Evolutionary conservation across 495 filamentous ascomycete species (phyloP).

Genomic region (Chaetomium fimeti): DNA sequence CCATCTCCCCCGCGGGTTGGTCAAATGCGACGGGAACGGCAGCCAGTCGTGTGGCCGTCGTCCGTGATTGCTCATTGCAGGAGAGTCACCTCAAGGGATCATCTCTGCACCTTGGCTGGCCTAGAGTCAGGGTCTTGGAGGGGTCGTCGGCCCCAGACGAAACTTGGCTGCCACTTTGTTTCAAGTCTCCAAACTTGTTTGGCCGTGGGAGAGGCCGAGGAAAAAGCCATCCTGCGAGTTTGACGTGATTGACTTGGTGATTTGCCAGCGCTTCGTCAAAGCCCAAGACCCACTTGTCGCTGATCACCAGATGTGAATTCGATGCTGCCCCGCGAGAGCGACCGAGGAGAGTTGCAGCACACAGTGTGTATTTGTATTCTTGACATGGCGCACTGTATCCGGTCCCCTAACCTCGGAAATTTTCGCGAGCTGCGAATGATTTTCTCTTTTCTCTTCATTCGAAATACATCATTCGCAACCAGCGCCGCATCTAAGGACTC

Average conservation of each 20-base stretch:
- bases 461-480: constrained; percentile 31
- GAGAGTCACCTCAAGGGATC: not conserved
- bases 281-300: not conserved
- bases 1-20: not conserved
- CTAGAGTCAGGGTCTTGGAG: not conserved
- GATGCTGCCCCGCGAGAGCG: not conserved
- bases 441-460: constrained; percentile 22
- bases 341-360: no score
- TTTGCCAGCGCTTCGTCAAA: no score
- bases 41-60: not conserved
- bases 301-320: not conserved
- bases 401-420: not conserved
- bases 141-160: not conserved
- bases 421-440: not conserved
- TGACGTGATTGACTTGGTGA: no score
- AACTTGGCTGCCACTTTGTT: not conserved
- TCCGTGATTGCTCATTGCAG: not conserved
- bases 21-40: not conserved
- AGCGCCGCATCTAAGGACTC: constrained; percentile 37
- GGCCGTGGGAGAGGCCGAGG: no score
- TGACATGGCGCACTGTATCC: not conserved
- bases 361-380: not conserved
- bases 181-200: not conserved
- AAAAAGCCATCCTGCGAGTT: no score
- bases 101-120: not conserved